These are phyloP conservation scores for Pisolithus orientalis DNA, from an alignment of 768 basidiomycete species.

Conservation along the genomic window DNA sequence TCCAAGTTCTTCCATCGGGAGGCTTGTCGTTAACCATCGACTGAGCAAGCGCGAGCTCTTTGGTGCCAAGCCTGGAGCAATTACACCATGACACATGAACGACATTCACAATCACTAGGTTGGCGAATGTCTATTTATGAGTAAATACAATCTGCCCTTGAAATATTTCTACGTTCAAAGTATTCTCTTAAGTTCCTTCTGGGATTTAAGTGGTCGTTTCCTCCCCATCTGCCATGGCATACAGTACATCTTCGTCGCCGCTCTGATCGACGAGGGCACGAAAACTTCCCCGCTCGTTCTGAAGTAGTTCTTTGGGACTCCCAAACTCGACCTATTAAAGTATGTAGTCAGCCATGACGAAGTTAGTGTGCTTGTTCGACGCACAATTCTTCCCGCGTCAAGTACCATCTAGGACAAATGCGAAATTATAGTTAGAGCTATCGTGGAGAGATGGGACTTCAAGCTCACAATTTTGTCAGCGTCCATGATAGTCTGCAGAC, in stretches of 20 bases:
- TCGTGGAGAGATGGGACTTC: background rate
- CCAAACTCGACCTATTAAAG: slow-evolving; percentile 42
- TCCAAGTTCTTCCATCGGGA: background rate
- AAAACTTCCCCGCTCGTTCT: slow-evolving; percentile 44
- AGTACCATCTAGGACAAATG: slow-evolving; percentile 33
- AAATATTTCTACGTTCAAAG: too few relatives aligned
- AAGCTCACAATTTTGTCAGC: slow-evolving; percentile 48
- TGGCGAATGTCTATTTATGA: too few relatives aligned
- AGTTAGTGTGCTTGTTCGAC: slow-evolving; percentile 6
- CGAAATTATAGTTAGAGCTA: background rate
- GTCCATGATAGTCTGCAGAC: slow-evolving; percentile 54
- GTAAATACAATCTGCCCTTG: too few relatives aligned
- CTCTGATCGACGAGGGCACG: slow-evolving; percentile 54
- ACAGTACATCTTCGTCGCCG: slow-evolving; percentile 43
- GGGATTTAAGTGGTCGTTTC: background rate
- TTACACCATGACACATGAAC: too few relatives aligned
- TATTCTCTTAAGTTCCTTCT: too few relatives aligned
- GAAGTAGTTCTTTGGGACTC: slow-evolving; percentile 42
- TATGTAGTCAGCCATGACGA: slow-evolving; percentile 11
- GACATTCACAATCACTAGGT: too few relatives aligned
- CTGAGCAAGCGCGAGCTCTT: too few relatives aligned
- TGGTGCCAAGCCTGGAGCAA: too few relatives aligned
- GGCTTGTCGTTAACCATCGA: background rate
- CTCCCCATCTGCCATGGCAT: slow-evolving; percentile 29
- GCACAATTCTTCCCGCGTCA: slow-evolving; percentile 35